Evolutionary conservation across 2,329 filamentous ascomycete genomes (phyloP).

Genomic region (Fusarium sarcochroum): DNA sequence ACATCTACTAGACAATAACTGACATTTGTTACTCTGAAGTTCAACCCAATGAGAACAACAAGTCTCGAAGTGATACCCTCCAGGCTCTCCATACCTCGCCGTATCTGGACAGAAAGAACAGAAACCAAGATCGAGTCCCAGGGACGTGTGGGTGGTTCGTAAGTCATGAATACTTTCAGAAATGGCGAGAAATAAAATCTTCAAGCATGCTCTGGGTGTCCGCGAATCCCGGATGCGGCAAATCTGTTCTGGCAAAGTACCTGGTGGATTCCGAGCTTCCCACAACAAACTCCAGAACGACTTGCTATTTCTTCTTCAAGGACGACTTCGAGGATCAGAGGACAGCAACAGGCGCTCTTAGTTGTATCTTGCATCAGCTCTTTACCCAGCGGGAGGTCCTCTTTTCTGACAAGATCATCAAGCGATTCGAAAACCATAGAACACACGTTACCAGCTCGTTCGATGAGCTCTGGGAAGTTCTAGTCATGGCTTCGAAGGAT

Average conservation of each 20-base stretch:
- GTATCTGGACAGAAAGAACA: constrained; percentile 36
- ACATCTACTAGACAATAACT: no score
- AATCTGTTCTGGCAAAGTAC: constrained; percentile 58
- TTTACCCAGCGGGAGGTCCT: constrained; percentile 47
- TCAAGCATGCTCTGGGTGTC: constrained; percentile 50
- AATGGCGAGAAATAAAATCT: constrained; percentile 10
- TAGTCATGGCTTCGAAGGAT: constrained; percentile 37
- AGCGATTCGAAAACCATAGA: constrained; percentile 37
- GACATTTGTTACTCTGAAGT: no score
- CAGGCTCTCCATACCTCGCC: constrained; percentile 12
- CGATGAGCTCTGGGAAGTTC: constrained; percentile 51
- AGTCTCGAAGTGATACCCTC: neutral
- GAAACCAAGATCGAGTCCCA: constrained; percentile 20
- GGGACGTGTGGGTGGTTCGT: constrained; percentile 41
- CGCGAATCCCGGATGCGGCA: constrained; percentile 61
- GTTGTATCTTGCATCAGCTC: constrained; percentile 56
- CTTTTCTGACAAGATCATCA: constrained; percentile 39
- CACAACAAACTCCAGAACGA: constrained; percentile 31
- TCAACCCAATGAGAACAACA: neutral
- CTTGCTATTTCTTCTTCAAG: constrained; percentile 63
- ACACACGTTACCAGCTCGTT: constrained; percentile 43
- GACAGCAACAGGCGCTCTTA: constrained; percentile 49
- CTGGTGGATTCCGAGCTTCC: constrained; percentile 53
- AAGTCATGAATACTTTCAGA: constrained; percentile 6
- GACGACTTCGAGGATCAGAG: constrained; percentile 57